Conservation (phyloP, 1,284 basidiomycete species). For the Tetrapyrgos nigripes region DNA sequence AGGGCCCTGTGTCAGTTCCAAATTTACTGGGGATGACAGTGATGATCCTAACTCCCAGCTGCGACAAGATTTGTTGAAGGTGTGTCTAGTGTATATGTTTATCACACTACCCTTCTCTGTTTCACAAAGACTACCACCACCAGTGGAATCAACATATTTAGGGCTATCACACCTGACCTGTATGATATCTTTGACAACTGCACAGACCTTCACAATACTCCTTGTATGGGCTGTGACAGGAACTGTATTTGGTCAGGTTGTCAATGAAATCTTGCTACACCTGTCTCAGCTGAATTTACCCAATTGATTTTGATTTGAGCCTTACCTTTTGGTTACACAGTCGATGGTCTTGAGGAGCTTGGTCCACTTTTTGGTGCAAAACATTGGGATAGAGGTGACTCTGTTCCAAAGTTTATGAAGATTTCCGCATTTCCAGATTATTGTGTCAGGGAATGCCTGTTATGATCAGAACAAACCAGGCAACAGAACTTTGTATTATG, state of each 20-base stretch:
- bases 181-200: neutral
- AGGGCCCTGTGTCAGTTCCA: neutral
- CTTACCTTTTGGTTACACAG: neutral
- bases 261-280: conserved; percentile 1
- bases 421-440: neutral
- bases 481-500: conserved; percentile 36
- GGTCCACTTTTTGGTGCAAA: neutral
- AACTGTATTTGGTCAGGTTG: neutral
- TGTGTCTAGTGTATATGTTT: neutral
- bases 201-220: conserved; percentile 1
- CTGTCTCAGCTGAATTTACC: neutral
- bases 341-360: neutral
- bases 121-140: neutral
- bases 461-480: too few relatives aligned
- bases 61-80: neutral
- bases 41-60: neutral
- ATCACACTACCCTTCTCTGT: neutral
- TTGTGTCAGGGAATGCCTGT: neutral
- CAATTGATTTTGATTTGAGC: neutral
- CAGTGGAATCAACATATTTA: neutral
- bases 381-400: neutral
- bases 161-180: neutral
- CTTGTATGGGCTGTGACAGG: neutral
- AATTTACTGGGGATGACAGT: neutral
- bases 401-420: neutral